These are phyloP conservation scores for Colletotrichum spinosum DNA, from an alignment of 2,329 filamentous ascomycete genomes.

Conservation along the genomic window DNA sequence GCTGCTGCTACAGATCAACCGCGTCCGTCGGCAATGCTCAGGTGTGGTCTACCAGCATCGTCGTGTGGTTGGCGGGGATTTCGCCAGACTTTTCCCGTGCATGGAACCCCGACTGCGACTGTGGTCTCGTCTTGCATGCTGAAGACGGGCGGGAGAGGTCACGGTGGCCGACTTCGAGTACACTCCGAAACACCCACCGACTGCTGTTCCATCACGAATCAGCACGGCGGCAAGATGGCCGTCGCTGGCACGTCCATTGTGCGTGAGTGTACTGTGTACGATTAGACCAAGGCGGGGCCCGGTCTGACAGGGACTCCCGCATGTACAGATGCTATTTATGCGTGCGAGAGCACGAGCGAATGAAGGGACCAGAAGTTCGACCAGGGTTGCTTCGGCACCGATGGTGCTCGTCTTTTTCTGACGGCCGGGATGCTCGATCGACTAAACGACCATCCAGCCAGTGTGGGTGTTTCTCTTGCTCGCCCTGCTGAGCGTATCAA, in stretches of 20 bases:
- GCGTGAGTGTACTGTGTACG: background rate
- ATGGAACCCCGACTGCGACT: slow-evolving; percentile 8
- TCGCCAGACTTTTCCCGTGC: background rate
- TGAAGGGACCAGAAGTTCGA: slow-evolving; percentile 36
- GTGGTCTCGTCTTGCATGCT: background rate
- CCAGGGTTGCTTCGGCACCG: slow-evolving; percentile 23
- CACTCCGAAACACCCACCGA: slow-evolving; percentile 21
- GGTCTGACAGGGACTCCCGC: slow-evolving; percentile 30
- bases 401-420: slow-evolving; percentile 11
- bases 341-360: slow-evolving; percentile 17
- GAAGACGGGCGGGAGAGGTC: no score
- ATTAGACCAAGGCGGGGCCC: background rate
- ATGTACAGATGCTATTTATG: slow-evolving; percentile 31
- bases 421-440: slow-evolving; percentile 23
- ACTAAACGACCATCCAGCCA: slow-evolving; percentile 4
- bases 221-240: background rate
- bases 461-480: slow-evolving; percentile 17
- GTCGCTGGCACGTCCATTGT: background rate
- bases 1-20: slow-evolving; percentile 33
- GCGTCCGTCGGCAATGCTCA: slow-evolving; percentile 27
- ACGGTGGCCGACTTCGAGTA: slow-evolving; percentile 11
- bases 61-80: slow-evolving; percentile 3
- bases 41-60: background rate
- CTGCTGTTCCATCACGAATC: slow-evolving; percentile 15
- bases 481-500: slow-evolving; percentile 23